Evolutionary conservation across 371 early-diverging fungal genomes (phyloP).

Genomic region (Apophysomyces trapeziformis): DNA sequence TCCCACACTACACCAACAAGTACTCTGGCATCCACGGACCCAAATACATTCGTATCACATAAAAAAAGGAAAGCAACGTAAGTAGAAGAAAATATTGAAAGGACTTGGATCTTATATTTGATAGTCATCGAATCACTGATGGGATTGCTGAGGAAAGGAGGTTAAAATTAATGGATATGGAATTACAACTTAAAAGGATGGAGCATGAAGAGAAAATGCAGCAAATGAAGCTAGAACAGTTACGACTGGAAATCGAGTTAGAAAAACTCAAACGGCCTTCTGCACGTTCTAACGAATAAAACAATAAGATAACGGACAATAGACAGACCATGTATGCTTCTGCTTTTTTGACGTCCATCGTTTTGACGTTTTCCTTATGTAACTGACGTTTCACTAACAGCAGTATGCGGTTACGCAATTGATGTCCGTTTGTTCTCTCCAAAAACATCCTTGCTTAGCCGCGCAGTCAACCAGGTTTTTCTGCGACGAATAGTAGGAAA

Average conservation of each 20-base stretch:
- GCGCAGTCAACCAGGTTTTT: too few relatives aligned
- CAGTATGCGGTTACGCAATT: background rate
- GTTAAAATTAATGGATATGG: slow-evolving; percentile 26
- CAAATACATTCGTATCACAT: slow-evolving; percentile 6
- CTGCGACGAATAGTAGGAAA: too few relatives aligned
- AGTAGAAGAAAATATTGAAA: background rate
- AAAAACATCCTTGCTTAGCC: too few relatives aligned
- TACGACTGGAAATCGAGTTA: slow-evolving; percentile 42
- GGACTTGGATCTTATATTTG: background rate
- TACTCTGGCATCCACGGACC: background rate
- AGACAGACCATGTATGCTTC: background rate
- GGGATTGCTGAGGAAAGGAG: slow-evolving; percentile 22
- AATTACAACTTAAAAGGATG: slow-evolving; percentile 33
- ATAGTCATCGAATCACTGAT: slow-evolving; percentile 16
- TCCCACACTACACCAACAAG: background rate
- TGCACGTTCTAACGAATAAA: slow-evolving; percentile 3
- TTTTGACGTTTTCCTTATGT: background rate
- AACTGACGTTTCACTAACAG: background rate
- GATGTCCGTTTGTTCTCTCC: too few relatives aligned
- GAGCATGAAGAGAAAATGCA: slow-evolving; percentile 48
- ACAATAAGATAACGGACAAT: background rate
- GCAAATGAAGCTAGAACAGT: slow-evolving; percentile 42
- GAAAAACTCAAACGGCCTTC: slow-evolving; percentile 21
- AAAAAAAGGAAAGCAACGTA: slow-evolving; percentile 22
- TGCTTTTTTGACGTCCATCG: too few relatives aligned